Percentiles rank a stretch among this genome's conserved stretches.
Conservation (phyloP, 139 green algal genomes). For the Chlorokybus atmophyticus region DNA sequence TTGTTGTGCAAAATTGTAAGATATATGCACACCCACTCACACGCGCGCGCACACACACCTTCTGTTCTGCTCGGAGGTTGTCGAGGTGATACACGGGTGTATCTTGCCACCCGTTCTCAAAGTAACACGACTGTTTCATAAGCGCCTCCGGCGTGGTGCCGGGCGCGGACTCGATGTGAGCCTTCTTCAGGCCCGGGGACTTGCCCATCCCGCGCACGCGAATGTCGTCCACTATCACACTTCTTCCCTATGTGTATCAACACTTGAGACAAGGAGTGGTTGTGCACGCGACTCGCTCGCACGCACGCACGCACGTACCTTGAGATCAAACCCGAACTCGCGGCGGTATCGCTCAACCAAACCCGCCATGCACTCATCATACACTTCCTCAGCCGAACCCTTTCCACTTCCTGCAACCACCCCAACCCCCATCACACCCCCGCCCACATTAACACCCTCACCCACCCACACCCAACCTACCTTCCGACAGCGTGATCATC, state of each 20-base stretch:
- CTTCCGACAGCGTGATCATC: slow-evolving; percentile 42
- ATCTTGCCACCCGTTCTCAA: slow-evolving; percentile 48
- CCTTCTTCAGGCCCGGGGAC: slow-evolving; percentile 8
- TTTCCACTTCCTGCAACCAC: no score
- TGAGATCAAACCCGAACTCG: slow-evolving; percentile 74
- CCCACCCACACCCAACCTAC: no score
- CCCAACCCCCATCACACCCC: no score
- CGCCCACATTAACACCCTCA: no score
- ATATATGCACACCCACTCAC: no score
- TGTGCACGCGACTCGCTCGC: no score
- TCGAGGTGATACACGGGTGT: slow-evolving; percentile 53
- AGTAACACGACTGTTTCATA: slow-evolving; percentile 22
- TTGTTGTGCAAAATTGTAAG: neutral
- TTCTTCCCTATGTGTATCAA: no score
- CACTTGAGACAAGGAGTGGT: no score
- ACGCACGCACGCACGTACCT: slow-evolving; percentile 43
- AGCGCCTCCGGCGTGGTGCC: slow-evolving; percentile 1
- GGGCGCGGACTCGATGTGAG: neutral
- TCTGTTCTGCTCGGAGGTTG: neutral
- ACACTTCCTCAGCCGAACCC: no score
- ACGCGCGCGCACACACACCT: slow-evolving; percentile 1
- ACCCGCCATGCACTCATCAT: slow-evolving; percentile 7
- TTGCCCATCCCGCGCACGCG: slow-evolving; percentile 55
- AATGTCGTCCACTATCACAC: slow-evolving; percentile 79
- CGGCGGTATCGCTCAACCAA: slow-evolving; percentile 22